Percentiles rank a stretch among this genome's conserved stretches.
These are phyloP conservation scores for Lignosus rhinocerotis DNA, from an alignment of 1,284 basidiomycete species.

Conservation along the genomic window DNA sequence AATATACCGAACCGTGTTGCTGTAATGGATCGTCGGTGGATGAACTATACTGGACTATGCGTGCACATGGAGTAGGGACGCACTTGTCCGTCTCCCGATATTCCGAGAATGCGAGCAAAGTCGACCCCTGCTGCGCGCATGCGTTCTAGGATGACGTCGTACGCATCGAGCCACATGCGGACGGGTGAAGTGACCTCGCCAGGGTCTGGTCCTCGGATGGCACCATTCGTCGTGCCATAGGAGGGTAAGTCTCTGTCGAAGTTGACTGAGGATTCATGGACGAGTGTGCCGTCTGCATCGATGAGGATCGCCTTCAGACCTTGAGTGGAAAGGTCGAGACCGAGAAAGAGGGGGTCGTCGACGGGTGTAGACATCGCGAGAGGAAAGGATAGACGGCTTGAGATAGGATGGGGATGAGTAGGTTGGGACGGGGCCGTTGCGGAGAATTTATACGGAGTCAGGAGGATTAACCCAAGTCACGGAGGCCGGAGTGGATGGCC, in stretches of 20 bases:
- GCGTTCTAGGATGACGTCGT: constrained; percentile 76
- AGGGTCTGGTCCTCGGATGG: constrained; percentile 61
- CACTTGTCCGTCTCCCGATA: constrained; percentile 80
- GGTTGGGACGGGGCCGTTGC: neutral
- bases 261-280: constrained; percentile 75
- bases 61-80: neutral
- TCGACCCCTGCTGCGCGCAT: constrained; percentile 65
- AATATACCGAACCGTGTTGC: constrained; percentile 94
- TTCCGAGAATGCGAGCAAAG: constrained; percentile 56
- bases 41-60: neutral
- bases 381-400: neutral
- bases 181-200: constrained; percentile 83
- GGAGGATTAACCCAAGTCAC: neutral
- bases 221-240: constrained; percentile 75
- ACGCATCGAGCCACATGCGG: constrained; percentile 81
- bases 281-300: constrained; percentile 55
- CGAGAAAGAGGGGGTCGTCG: constrained; percentile 65
- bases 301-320: constrained; percentile 81
- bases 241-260: constrained; percentile 81
- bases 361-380: neutral
- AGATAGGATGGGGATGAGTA: neutral
- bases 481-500: neutral
- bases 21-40: constrained; percentile 31
- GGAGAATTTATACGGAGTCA: constrained; percentile 14
- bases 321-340: constrained; percentile 88